Percentiles rank a stretch among this genome's conserved stretches.
phyloP scores from a whole-genome alignment of 106 monocot species.

The Agapanthus africanus region DNA sequence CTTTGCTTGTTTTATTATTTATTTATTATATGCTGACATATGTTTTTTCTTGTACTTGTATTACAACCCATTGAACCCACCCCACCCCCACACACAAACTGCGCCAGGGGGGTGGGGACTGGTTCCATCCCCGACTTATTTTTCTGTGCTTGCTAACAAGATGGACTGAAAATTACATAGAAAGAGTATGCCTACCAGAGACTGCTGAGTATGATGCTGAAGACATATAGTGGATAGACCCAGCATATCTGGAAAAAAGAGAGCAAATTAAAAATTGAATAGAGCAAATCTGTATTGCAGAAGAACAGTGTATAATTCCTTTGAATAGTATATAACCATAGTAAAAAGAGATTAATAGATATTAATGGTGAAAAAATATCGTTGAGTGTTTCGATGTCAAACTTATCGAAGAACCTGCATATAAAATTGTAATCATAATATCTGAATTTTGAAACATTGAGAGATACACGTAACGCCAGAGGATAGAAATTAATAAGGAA shows the following conservation, averaged over 20 bases:
- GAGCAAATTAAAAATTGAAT: constrained; percentile 3
- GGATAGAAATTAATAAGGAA: no score
- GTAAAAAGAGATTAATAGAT: not conserved
- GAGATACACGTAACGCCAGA: not conserved
- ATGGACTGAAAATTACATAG: not conserved
- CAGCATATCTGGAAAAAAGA: constrained; percentile 76
- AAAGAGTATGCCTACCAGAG: constrained; percentile 54
- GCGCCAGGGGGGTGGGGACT: no score
- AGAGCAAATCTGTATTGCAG: not conserved
- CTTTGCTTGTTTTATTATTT: no score
- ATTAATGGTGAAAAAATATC: not conserved
- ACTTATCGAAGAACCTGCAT: not conserved
- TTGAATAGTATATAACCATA: not conserved
- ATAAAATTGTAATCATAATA: not conserved
- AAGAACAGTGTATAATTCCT: not conserved
- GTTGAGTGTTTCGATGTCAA: not conserved
- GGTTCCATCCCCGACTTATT: no score
- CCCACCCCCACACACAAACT: no score
- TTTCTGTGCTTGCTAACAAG: not conserved
- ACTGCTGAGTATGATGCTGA: constrained; percentile 83
- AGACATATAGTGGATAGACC: constrained; percentile 91
- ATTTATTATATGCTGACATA: no score
- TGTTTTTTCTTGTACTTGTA: no score
- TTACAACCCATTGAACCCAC: no score
- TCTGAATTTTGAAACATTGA: not conserved